Evolutionary conservation across 192 early-diverging fungal species (phyloP), one percentile per base, ranked within the genome.

Genomic region (Backusella westeae): DNA sequence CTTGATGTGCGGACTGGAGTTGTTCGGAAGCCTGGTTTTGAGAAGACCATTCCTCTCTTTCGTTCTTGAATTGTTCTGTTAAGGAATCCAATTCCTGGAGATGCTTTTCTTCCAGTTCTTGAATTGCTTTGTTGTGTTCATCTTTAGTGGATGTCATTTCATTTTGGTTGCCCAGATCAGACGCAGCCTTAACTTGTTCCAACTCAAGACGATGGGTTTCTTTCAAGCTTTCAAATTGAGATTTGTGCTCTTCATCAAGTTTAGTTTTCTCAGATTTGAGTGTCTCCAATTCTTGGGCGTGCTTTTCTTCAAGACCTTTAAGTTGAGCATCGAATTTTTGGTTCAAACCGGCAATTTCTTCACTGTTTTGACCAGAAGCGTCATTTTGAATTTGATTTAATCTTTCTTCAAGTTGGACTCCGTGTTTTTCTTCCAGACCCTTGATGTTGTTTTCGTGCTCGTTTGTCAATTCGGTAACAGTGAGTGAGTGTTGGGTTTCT

Each of bases 301-400:
- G 44, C 2, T 71, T 71, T 34, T 71, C 70, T 49, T 49, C 6
- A 26, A 71, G 21, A 3, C 29, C 39, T 14, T 71, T 46, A 32
- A 71, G 29, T 71, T 71, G 36, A 49, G 26, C 1, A 26, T 71
- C 4, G 17, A 71, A 71, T 39, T 71, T 71, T 26, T 26, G 15
- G 9, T 34, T 71, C 29, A 71, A 71, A n/a, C 5, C 1, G 6
- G 12, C 29, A 19, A 71, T 3, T 15, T 71, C 42, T 44, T 49
- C 23, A 71, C 14, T 17, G 5, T n/a, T 41, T 46, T 71, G 70
- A 32, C 29, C 44, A 71, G 35, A 32, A 3, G 38, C n/a, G 12
- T 69, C 68, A 29, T n/a, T 69, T 69, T 69, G 68, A 69, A 69
- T 38, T 69, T 69, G 68, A 41, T 69, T 38, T 39, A 35, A n/a